Conservation (phyloP, 2,329 filamentous ascomycete genomes). For the Alternaria conjuncta region DNA sequence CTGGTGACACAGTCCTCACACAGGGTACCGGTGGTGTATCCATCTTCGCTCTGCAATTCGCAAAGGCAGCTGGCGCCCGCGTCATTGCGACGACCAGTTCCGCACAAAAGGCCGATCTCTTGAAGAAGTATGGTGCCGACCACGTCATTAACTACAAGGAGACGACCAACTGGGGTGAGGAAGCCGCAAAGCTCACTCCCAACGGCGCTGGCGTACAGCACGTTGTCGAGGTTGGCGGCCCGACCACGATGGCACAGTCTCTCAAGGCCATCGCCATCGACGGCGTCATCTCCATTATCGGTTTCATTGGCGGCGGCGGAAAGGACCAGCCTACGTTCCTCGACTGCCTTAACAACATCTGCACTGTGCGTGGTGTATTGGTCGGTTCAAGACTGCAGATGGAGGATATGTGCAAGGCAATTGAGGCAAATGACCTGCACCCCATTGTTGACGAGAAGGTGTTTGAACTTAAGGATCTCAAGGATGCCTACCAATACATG, state of each 20-base stretch:
- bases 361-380: slow-evolving; percentile 64
- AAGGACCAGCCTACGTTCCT: slow-evolving; percentile 60
- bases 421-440: slow-evolving; percentile 65
- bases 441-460: slow-evolving; percentile 65
- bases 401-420: slow-evolving; percentile 65
- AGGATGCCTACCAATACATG: slow-evolving; percentile 59
- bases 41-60: slow-evolving; percentile 68
- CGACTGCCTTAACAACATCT: slow-evolving; percentile 55
- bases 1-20: slow-evolving; percentile 62
- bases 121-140: slow-evolving; percentile 62
- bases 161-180: slow-evolving; percentile 61
- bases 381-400: slow-evolving; percentile 64
- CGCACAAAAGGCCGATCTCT: slow-evolving; percentile 55
- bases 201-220: slow-evolving; percentile 64
- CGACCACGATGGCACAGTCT: slow-evolving; percentile 61
- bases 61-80: slow-evolving; percentile 60
- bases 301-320: slow-evolving; percentile 61
- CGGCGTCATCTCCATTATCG: slow-evolving; percentile 61
- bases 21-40: slow-evolving; percentile 75
- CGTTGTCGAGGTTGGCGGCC: slow-evolving; percentile 70
- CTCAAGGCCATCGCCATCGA: slow-evolving; percentile 62
- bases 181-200: slow-evolving; percentile 59
- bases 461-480: slow-evolving; percentile 60
- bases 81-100: slow-evolving; percentile 66
- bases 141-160: slow-evolving; percentile 65